These are phyloP conservation scores for Suillus brevipes DNA, from an alignment of 768 basidiomycete species.

Conservation along the genomic window DNA sequence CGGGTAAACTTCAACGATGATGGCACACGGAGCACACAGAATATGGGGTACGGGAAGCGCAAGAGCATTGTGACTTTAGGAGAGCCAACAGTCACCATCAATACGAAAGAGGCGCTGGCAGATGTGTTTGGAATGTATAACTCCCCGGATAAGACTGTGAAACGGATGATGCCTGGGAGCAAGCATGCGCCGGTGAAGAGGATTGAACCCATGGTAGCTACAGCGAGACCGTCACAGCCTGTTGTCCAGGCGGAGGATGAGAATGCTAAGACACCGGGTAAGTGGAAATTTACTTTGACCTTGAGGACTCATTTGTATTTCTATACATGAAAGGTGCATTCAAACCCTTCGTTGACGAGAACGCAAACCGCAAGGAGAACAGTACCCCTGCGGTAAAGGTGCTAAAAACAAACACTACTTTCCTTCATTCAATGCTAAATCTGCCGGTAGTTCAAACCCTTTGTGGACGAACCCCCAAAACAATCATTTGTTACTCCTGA, in stretches of 20 bases:
- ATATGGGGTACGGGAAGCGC: constrained; percentile 40
- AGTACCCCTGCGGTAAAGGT: constrained; percentile 30
- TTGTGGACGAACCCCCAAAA: constrained; percentile 52
- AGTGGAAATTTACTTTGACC: constrained; percentile 13
- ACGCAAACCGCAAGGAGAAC: constrained; percentile 46
- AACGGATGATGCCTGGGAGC: constrained; percentile 55
- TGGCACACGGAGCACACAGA: constrained; percentile 45
- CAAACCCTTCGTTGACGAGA: constrained; percentile 71
- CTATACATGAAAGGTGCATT: constrained; percentile 36
- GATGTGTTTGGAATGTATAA: constrained; percentile 98
- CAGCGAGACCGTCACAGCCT: constrained; percentile 33
- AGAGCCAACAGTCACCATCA: constrained; percentile 92
- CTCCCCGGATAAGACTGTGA: constrained; percentile 76
- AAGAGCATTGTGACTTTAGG: constrained; percentile 47
- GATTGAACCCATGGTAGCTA: constrained; percentile 54
- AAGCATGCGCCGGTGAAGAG: constrained; percentile 73
- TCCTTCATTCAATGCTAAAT: constrained; percentile 12
- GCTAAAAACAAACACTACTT: constrained; percentile 1
- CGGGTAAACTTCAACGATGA: constrained; percentile 64
- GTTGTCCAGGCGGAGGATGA: constrained; percentile 34
- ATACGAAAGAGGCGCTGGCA: constrained; percentile 91
- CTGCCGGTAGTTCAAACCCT: constrained; percentile 60
- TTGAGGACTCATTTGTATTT: constrained; percentile 22
- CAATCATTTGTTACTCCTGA: constrained; percentile 40
- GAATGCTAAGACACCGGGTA: constrained; percentile 38